phyloP scores from a whole-genome alignment of 768 basidiomycete genomes.

The Mycena pura region DNA sequence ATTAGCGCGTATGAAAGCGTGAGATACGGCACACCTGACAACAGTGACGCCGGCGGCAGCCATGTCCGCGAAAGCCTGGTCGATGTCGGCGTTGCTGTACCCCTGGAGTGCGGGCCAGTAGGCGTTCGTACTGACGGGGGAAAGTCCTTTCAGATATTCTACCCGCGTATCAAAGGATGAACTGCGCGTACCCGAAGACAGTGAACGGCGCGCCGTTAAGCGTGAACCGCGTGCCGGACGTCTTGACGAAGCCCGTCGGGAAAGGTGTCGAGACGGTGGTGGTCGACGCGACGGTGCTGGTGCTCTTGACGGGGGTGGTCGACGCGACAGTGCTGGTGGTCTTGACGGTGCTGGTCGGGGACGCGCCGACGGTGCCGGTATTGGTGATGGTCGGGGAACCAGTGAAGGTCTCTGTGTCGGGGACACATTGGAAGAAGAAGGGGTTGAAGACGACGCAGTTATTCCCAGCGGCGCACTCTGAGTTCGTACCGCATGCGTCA shows the following conservation, averaged over 20 bases:
- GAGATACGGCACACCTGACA: conserved; percentile 52
- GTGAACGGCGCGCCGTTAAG: not conserved
- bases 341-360: too few relatives aligned
- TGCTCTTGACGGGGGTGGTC: too few relatives aligned
- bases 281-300: conserved; percentile 3
- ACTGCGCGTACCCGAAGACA: not conserved
- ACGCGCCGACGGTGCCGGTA: conserved; percentile 28
- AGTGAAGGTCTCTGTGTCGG: conserved; percentile 42
- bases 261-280: not conserved
- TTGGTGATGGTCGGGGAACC: conserved; percentile 16
- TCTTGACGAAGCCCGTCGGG: not conserved
- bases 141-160: not conserved
- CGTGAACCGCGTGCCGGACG: not conserved
- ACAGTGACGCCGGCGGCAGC: conserved; percentile 57
- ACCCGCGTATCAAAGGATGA: too few relatives aligned
- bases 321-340: too few relatives aligned
- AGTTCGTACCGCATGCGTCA: not conserved
- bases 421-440: conserved; percentile 63
- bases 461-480: conserved; percentile 52
- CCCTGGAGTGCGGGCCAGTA: conserved; percentile 65
- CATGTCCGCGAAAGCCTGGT: conserved; percentile 58
- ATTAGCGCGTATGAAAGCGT: not conserved
- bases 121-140: conserved; percentile 48
- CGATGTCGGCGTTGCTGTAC: conserved; percentile 54
- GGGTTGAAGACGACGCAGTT: conserved; percentile 50